These are phyloP conservation scores for Bryoerythrophyllum caledonicum DNA, from an alignment of 225 moss, liverwort and hornwort species.

Conservation along the genomic window DNA sequence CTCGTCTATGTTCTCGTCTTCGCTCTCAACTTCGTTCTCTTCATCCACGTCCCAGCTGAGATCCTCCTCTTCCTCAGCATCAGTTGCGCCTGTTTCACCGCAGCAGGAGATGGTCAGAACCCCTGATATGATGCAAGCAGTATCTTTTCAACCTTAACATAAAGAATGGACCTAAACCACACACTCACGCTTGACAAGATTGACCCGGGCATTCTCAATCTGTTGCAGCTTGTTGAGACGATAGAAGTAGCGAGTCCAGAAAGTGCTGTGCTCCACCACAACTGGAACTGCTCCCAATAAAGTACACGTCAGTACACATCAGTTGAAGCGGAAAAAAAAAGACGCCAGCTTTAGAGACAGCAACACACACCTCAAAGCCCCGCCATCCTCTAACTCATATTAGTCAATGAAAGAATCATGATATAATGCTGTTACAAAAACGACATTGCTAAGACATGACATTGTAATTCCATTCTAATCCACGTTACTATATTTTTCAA, in stretches of 20 bases:
- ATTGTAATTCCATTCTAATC: background rate
- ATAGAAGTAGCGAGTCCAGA: conserved; percentile 95
- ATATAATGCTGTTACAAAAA: background rate
- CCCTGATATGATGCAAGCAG: background rate
- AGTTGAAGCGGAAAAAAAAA: conserved; percentile 3
- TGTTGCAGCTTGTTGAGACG: conserved; percentile 88
- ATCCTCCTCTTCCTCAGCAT: conserved; percentile 71
- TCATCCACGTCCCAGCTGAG: conserved; percentile 96
- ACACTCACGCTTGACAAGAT: conserved; percentile 81
- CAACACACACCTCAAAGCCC: conserved; percentile 14
- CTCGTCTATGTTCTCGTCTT: conserved; percentile 31
- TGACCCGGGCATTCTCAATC: conserved; percentile 81
- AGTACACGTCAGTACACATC: conserved; percentile 16
- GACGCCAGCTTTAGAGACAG: conserved; percentile 8
- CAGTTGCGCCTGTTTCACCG: conserved; percentile 61
- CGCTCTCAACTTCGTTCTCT: conserved; percentile 61
- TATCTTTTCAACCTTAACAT: background rate
- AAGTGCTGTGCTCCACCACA: conserved; percentile 70
- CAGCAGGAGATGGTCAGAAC: conserved; percentile 3
- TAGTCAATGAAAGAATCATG: background rate
- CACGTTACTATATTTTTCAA: background rate
- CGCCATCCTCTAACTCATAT: background rate
- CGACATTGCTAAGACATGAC: background rate
- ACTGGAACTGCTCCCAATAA: conserved; percentile 61
- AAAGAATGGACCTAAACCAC: background rate